Conservation (phyloP, 805 yeast species). For the Blastobotrys attinorum region DNA sequence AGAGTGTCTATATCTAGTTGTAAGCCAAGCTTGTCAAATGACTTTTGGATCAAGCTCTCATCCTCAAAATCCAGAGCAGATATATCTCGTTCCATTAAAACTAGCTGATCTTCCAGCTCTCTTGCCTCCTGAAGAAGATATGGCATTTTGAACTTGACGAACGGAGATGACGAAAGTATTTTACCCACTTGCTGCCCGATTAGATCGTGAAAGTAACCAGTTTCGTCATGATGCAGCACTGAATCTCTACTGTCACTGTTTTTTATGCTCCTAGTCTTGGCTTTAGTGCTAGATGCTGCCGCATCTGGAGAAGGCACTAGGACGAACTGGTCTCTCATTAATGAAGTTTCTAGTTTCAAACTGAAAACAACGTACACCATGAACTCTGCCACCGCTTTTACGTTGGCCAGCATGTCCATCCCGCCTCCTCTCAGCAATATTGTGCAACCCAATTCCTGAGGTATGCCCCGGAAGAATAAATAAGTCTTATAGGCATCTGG, state of each 20-base stretch:
- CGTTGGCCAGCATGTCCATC: slow-evolving; percentile 49
- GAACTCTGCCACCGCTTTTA: slow-evolving; percentile 74
- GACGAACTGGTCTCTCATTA: slow-evolving; percentile 63
- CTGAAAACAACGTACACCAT: slow-evolving; percentile 74
- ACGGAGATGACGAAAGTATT: slow-evolving; percentile 75
- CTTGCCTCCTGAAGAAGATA: slow-evolving; percentile 48
- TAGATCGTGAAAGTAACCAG: slow-evolving; percentile 17
- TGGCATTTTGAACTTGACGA: slow-evolving; percentile 69
- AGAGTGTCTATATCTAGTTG: slow-evolving; percentile 17
- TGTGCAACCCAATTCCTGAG: slow-evolving; percentile 69
- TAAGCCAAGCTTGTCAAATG: neutral
- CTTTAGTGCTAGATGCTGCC: neutral
- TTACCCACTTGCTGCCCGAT: slow-evolving; percentile 30
- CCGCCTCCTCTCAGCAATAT: slow-evolving; percentile 78
- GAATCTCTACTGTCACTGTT: neutral
- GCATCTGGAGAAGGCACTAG: slow-evolving; percentile 24
- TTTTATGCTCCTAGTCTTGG: neutral
- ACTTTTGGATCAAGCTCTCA: slow-evolving; percentile 4
- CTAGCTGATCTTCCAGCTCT: slow-evolving; percentile 38
- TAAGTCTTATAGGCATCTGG: slow-evolving; percentile 54
- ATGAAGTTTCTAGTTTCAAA: slow-evolving; percentile 67
- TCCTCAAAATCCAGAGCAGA: slow-evolving; percentile 9
- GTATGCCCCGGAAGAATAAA: slow-evolving; percentile 73
- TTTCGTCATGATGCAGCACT: slow-evolving; percentile 5
- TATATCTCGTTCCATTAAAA: slow-evolving; percentile 13